Conservation (phyloP, 2,329 filamentous ascomycete species). For the Nigrospora sphaerica region DNA sequence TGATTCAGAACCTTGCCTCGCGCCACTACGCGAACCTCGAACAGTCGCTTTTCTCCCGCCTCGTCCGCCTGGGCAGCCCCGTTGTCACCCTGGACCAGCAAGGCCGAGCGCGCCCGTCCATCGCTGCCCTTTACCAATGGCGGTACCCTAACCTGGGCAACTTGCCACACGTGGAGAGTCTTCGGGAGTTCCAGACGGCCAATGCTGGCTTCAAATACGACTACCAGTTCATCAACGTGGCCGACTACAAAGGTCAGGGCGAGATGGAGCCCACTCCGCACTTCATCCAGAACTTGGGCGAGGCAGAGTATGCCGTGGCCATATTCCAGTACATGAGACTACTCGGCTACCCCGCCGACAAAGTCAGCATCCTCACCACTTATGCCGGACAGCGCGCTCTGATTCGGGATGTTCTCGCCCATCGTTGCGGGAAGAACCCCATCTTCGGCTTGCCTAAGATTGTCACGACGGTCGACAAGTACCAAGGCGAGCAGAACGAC, state of each 20-base stretch:
- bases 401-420: constrained; percentile 76
- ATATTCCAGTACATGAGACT: constrained; percentile 97
- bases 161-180: constrained; percentile 63
- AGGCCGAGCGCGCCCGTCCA: constrained; percentile 79
- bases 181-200: constrained; percentile 66
- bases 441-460: constrained; percentile 85
- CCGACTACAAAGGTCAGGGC: constrained; percentile 83
- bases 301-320: constrained; percentile 94
- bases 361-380: constrained; percentile 85
- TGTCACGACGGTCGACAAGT: constrained; percentile 95
- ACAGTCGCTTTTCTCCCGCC: constrained; percentile 86
- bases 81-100: constrained; percentile 86
- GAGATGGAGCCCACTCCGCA: constrained; percentile 88
- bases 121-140: constrained; percentile 90
- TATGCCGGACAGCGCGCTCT: constrained; percentile 89
- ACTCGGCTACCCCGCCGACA: constrained; percentile 76
- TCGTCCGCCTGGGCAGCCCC: constrained; percentile 89
- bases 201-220: constrained; percentile 92
- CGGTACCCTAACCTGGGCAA: constrained; percentile 77
- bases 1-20: constrained; percentile 91
- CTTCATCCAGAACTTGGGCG: constrained; percentile 93
- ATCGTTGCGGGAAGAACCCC: constrained; percentile 74
- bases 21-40: constrained; percentile 93
- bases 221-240: constrained; percentile 94
- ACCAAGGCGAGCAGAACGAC: constrained; percentile 98